Percentiles rank a stretch among this genome's conserved stretches.
These are phyloP conservation scores for Thalassiosira mediterranea DNA, from an alignment of 352 stramenopile species.

Conservation along the genomic window DNA sequence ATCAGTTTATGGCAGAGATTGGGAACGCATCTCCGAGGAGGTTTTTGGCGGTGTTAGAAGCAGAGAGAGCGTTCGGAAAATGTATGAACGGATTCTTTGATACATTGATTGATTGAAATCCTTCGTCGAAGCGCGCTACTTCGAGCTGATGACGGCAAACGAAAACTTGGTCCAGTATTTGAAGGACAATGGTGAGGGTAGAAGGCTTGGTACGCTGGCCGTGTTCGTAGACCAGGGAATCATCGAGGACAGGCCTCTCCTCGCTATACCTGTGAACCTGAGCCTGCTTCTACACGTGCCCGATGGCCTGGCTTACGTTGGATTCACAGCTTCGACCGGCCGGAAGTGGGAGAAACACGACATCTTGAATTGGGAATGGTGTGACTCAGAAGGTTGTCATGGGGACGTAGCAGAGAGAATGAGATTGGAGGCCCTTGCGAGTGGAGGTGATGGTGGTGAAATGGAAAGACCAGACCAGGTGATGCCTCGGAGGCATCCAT, in stretches of 20 bases:
- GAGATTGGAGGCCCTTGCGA: constrained; percentile 1
- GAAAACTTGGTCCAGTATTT: constrained; percentile 79
- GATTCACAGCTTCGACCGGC: constrained; percentile 90
- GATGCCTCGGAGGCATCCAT: too few species aligned
- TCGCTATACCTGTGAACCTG: constrained; percentile 90
- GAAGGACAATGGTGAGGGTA: constrained; percentile 88
- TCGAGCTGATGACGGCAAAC: constrained; percentile 54
- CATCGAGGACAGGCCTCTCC: constrained; percentile 78
- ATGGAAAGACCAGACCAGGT: too few species aligned
- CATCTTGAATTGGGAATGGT: constrained; percentile 91
- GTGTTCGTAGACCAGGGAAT: constrained; percentile 91
- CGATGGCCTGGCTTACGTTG: constrained; percentile 86
- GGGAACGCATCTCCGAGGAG: too few species aligned
- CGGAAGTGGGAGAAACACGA: constrained; percentile 91
- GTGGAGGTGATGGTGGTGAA: too few species aligned
- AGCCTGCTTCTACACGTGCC: constrained; percentile 86
- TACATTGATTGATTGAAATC: too few species aligned
- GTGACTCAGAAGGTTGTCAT: constrained; percentile 62
- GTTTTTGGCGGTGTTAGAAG: too few species aligned
- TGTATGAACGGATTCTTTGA: too few species aligned
- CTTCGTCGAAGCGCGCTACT: constrained; percentile 82
- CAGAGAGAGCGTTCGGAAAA: too few species aligned
- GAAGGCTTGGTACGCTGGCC: constrained; percentile 86
- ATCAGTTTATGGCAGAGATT: too few species aligned
- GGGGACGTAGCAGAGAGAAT: neutral